phyloP scores from a whole-genome alignment of 192 early-diverging fungal species.

The Dissophora globulifera region DNA sequence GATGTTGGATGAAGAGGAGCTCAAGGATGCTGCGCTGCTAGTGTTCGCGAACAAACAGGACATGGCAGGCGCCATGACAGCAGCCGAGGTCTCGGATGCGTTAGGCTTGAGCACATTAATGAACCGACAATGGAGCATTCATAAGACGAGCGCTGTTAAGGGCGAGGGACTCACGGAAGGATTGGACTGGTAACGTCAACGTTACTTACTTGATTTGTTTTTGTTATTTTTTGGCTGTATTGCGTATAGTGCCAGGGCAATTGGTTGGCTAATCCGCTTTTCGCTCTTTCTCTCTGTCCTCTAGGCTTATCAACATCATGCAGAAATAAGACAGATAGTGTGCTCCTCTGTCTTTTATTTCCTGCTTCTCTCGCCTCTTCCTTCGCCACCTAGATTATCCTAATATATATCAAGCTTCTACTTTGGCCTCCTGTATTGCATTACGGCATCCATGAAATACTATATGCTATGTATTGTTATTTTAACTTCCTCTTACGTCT shows the following conservation, averaged over 20 bases:
- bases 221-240: too few relatives aligned
- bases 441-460: background rate
- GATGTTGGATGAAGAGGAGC: constrained; percentile 97
- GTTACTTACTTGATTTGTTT: constrained; percentile 1
- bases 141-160: constrained; percentile 92
- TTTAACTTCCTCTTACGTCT: too few relatives aligned
- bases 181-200: constrained; percentile 92
- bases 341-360: background rate
- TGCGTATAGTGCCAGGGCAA: too few relatives aligned
- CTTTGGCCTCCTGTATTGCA: too few relatives aligned
- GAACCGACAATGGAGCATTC: constrained; percentile 94
- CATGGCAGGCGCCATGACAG: constrained; percentile 91
- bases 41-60: constrained; percentile 99
- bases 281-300: background rate
- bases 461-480: too few relatives aligned
- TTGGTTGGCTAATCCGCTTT: background rate
- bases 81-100: constrained; percentile 87
- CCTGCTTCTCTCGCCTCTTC: background rate
- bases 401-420: constrained; percentile 5
- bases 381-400: constrained; percentile 4
- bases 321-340: constrained; percentile 21
- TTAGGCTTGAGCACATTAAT: constrained; percentile 86
- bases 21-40: constrained; percentile 86
- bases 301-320: constrained; percentile 50
- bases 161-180: constrained; percentile 94